phyloP scores from a whole-genome alignment of 768 basidiomycete species.

The Termitomyces sp. region DNA sequence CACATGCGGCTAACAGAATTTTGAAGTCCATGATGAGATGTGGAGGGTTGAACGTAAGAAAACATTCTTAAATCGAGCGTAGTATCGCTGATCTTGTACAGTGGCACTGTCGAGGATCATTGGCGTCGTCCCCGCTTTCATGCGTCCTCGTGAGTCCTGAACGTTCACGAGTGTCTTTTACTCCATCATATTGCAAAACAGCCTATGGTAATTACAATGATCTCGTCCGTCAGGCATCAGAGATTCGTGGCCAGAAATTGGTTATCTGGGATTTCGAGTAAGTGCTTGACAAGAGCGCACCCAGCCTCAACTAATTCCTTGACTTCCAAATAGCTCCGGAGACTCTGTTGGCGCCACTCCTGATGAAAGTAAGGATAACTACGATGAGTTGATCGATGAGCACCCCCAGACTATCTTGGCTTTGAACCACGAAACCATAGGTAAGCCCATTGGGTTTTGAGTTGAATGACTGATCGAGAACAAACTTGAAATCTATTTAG shows the following conservation, averaged over 20 bases:
- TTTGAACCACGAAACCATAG: constrained; percentile 40
- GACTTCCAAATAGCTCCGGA: constrained; percentile 26
- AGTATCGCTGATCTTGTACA: constrained; percentile 13
- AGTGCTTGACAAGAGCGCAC: neutral
- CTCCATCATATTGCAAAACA: constrained; percentile 8
- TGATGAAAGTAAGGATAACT: constrained; percentile 28
- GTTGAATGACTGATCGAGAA: neutral
- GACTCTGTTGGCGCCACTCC: constrained; percentile 36
- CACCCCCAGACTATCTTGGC: constrained; percentile 35
- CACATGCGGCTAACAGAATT: neutral
- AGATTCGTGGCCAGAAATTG: constrained; percentile 32
- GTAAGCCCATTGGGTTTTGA: constrained; percentile 16
- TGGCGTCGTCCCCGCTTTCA: constrained; percentile 42
- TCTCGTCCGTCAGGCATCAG: constrained; percentile 38
- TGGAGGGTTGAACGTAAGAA: constrained; percentile 40
- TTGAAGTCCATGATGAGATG: constrained; percentile 42
- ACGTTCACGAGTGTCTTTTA: neutral
- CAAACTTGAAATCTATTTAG: constrained; percentile 13
- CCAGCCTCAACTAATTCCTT: neutral
- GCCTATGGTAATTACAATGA: constrained; percentile 47
- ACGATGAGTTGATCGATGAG: constrained; percentile 23
- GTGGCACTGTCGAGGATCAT: constrained; percentile 40
- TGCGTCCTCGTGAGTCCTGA: constrained; percentile 39
- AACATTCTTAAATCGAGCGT: neutral
- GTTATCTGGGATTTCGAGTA: constrained; percentile 34